A percentile compares a stretch with the other conserved stretches of the same genome.
These are phyloP conservation scores for Dillenia turbinata DNA, from an alignment of 164 flowering plant genomes.

Conservation along the genomic window DNA sequence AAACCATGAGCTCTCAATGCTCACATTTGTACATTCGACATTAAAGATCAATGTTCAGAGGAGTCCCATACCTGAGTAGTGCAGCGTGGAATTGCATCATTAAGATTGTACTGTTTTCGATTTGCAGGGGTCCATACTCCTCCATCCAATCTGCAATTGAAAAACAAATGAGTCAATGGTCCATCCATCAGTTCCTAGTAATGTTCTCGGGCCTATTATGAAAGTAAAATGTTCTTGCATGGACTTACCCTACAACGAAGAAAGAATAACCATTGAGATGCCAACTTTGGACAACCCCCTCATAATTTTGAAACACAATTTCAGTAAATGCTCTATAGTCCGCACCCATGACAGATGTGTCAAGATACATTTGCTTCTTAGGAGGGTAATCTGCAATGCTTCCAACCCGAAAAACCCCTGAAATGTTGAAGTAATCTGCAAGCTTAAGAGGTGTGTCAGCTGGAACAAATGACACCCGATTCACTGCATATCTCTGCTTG, in stretches of 20 bases:
- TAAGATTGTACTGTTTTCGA: constrained; percentile 57
- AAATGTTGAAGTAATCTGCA: constrained; percentile 72
- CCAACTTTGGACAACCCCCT: constrained; percentile 60
- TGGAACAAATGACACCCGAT: constrained; percentile 68
- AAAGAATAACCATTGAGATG: constrained; percentile 79
- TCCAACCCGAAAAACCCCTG: constrained; percentile 66
- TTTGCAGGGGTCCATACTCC: constrained; percentile 62
- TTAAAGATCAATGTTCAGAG: neutral
- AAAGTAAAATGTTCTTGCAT: neutral
- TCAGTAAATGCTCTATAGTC: constrained; percentile 64
- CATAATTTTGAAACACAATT: constrained; percentile 74
- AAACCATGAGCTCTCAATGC: neutral
- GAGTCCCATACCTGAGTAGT: constrained; percentile 56
- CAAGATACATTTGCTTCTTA: constrained; percentile 25
- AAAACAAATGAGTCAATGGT: neutral
- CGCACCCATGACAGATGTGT: constrained; percentile 75
- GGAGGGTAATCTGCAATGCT: constrained; percentile 58
- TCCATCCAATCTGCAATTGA: constrained; percentile 64
- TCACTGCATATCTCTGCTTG: constrained; percentile 72
- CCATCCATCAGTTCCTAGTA: neutral
- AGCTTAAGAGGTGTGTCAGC: constrained; percentile 84
- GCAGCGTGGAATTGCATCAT: constrained; percentile 61
- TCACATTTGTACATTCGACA: too few relatives aligned
- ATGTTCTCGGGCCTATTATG: neutral
- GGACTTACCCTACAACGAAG: constrained; percentile 77